Percentiles rank a stretch among this genome's conserved stretches.
phyloP scores from a whole-genome alignment of 2,329 filamentous ascomycete genomes.

The Colletotrichum magnum region DNA sequence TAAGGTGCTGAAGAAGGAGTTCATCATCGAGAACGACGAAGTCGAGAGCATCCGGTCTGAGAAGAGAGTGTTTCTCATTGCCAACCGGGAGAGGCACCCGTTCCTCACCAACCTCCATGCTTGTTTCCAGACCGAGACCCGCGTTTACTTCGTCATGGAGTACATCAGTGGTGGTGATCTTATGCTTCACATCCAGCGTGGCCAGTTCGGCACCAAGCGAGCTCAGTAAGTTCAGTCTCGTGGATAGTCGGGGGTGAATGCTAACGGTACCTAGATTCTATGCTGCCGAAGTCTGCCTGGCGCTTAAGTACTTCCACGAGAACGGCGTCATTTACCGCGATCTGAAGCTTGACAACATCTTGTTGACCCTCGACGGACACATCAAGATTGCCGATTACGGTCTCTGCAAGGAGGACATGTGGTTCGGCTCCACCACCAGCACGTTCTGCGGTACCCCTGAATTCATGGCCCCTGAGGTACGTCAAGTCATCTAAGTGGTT shows the following conservation, averaged over 20 bases:
- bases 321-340: constrained; percentile 99
- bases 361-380: constrained; percentile 94
- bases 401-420: constrained; percentile 99
- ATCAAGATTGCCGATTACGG: constrained; percentile 99
- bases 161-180: constrained; percentile 98
- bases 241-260: not conserved
- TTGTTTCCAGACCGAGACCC: constrained; percentile 98
- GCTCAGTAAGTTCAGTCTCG: constrained; percentile 79
- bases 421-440: constrained; percentile 96
- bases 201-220: constrained; percentile 94
- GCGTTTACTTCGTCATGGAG: constrained; percentile 99
- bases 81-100: constrained; percentile 96
- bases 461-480: constrained; percentile 98
- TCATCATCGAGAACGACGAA: constrained; percentile 99
- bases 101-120: constrained; percentile 96
- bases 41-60: constrained; percentile 98
- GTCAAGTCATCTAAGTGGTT: constrained; percentile 42
- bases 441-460: constrained; percentile 99
- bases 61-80: constrained; percentile 96
- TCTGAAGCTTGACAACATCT: constrained; percentile 92
- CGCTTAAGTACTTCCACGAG: constrained; percentile 99
- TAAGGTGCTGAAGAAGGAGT: constrained; percentile 99
- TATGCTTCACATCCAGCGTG: constrained; percentile 98
- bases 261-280: constrained; percentile 79
- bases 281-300: constrained; percentile 95